Evolutionary conservation across 1,284 basidiomycete species (phyloP).

Genomic region (Calocybe gambosa): DNA sequence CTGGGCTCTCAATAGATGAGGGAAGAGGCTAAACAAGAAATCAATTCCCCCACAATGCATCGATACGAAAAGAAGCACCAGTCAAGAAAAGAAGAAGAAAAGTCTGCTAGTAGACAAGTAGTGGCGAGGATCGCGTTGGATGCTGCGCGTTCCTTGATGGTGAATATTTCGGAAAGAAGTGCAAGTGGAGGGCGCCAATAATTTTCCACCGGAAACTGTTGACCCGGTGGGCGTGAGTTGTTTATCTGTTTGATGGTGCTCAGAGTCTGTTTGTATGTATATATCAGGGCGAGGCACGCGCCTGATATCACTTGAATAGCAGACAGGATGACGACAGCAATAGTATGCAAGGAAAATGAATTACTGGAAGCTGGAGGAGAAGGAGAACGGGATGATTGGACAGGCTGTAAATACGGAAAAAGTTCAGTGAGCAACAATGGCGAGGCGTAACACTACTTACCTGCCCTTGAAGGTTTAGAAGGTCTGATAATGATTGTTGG

Average conservation of each 20-base stretch:
- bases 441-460: constrained; percentile 8
- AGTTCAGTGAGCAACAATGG: neutral
- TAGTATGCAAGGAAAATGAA: constrained; percentile 47
- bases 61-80: constrained; percentile 30
- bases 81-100: constrained; percentile 44
- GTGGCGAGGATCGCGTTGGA: constrained; percentile 35
- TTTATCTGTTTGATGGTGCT: constrained; percentile 64
- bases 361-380: constrained; percentile 21
- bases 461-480: constrained; percentile 37
- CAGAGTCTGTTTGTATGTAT: constrained; percentile 60
- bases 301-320: constrained; percentile 67
- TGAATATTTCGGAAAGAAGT: constrained; percentile 46
- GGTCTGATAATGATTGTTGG: constrained; percentile 55
- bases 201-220: constrained; percentile 16
- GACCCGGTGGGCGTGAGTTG: constrained; percentile 23
- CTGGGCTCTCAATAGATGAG: constrained; percentile 51
- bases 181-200: constrained; percentile 33
- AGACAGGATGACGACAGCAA: constrained; percentile 65
- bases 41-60: constrained; percentile 8
- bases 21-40: constrained; percentile 44
- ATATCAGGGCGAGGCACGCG: constrained; percentile 56
- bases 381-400: constrained; percentile 19
- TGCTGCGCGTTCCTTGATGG: constrained; percentile 38
- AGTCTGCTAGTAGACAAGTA: constrained; percentile 29
- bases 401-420: constrained; percentile 4